These are phyloP conservation scores for Colletotrichum viniferum DNA, from an alignment of 2,329 filamentous ascomycete species.

Conservation along the genomic window DNA sequence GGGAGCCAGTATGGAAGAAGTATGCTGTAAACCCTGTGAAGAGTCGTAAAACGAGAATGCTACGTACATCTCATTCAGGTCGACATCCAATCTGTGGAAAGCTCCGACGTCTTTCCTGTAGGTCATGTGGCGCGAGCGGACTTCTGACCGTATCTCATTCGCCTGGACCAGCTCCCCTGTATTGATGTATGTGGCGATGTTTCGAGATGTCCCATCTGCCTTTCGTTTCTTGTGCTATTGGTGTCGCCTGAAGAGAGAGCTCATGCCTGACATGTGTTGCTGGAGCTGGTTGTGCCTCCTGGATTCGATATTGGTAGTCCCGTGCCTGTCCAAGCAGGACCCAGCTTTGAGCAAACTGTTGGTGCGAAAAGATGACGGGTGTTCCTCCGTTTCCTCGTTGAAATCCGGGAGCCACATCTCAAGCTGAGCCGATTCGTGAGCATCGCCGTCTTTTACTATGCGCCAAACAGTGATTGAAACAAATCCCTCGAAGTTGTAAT, in stretches of 20 bases:
- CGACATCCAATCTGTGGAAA: background rate
- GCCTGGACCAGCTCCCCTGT: background rate
- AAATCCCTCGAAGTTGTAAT: background rate
- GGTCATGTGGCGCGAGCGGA: background rate
- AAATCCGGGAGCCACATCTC: background rate
- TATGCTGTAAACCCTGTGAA: background rate
- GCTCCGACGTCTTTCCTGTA: background rate
- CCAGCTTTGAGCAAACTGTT: background rate
- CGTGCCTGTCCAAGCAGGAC: background rate
- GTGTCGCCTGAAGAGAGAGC: background rate
- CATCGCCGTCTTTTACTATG: background rate
- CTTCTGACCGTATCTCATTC: background rate
- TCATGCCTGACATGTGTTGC: background rate
- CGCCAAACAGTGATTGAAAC: background rate
- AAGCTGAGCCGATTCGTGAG: background rate
- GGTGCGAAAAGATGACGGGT: background rate
- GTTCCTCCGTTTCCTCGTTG: background rate
- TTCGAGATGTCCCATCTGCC: too few relatives aligned
- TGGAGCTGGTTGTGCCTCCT: background rate
- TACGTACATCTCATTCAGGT: background rate
- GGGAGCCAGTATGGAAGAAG: background rate
- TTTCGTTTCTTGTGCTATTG: background rate
- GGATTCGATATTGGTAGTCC: background rate
- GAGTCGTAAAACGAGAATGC: background rate
- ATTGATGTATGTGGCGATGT: background rate